Base-by-base conservation (phyloP, 805 yeast species). In the Ogataea pignaliae region DNA sequence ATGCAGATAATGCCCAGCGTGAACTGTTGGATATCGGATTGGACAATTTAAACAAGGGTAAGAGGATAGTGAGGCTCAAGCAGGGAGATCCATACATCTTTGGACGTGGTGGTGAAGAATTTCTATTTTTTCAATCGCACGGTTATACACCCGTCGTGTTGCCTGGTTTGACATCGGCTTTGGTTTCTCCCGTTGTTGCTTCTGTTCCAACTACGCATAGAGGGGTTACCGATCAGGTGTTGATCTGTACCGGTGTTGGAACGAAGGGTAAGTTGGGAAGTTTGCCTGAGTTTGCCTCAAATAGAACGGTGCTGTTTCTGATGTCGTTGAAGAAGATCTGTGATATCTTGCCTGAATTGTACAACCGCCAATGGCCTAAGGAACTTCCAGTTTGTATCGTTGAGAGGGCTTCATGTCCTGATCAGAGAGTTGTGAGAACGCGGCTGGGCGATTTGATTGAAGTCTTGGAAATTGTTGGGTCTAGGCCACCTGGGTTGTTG, bases 1-100 rank as follows among this genome's bases (percentile, higher is more conserved):
- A 91, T 61, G 97, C 98, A 1, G 97, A 89, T 57, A 76, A 76
- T 39, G 98, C 98, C 0, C 98, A 91, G 64, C 76, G 85, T 47
- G 96, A 91, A 63, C 72, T 91, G 36, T 67, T 88, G 30, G 69
- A 73, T n/a, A 61, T 83, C 51, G 97, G 96, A 0, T 65, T 91
- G 14, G 74, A 73, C 30, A 83, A 81, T 0, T 62, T 88, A 21
- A 51, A 70, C 26, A 63, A 72, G 41, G 97, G 97, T 13, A 73
- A 78, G 55, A 79, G 78, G 44, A 96, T 91, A 1, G 95, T 91
- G 3, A 72, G 98, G 46, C 73, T 91, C 53, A 91, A 91, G 63
- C 98, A 91, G 66, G 98, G 98, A 30, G 98, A 91, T 62, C 98
- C 98, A 10, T 91, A 88, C 63, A 86, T 91, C 29, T 91, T 88